phyloP scores from a whole-genome alignment of 73 alveolate genomes.

The Symbiodinium natans region DNA sequence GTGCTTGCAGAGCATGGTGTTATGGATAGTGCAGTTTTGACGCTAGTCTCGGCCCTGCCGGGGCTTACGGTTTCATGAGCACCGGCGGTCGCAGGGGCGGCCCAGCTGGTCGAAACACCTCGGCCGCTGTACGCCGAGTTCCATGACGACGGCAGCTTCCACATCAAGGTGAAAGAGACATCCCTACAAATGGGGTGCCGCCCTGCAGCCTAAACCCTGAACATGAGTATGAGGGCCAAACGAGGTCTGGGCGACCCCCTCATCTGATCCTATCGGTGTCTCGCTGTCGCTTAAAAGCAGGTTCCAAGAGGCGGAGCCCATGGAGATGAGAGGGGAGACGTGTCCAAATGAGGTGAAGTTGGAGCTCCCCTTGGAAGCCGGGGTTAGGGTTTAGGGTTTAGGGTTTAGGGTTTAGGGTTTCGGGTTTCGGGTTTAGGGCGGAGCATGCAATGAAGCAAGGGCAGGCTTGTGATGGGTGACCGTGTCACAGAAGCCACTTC shows the following conservation, averaged over 20 bases:
- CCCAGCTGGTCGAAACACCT: background rate
- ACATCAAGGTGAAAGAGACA: background rate
- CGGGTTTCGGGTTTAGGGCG: too few species aligned
- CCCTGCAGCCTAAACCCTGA: too few species aligned
- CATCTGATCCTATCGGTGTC: background rate
- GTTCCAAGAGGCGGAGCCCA: background rate
- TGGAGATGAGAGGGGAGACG: background rate
- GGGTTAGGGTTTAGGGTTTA: too few species aligned
- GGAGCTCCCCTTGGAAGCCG: conserved; percentile 3
- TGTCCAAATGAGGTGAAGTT: background rate
- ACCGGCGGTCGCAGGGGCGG: background rate
- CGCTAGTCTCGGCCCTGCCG: too few species aligned
- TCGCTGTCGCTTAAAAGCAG: background rate
- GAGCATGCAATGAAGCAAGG: background rate
- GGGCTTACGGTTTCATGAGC: too few species aligned
- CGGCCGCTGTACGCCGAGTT: background rate
- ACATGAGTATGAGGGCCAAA: background rate
- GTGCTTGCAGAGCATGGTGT: background rate
- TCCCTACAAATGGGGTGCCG: background rate
- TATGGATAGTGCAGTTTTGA: background rate
- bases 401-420: background rate
- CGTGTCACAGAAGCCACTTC: background rate
- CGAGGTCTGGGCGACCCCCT: background rate
- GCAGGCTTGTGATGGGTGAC: background rate
- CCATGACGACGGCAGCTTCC: background rate